Percentiles rank a stretch among this genome's conserved stretches.
Conservation (phyloP, 129 eudicot species). For the Flaveria sonorensis region DNA sequence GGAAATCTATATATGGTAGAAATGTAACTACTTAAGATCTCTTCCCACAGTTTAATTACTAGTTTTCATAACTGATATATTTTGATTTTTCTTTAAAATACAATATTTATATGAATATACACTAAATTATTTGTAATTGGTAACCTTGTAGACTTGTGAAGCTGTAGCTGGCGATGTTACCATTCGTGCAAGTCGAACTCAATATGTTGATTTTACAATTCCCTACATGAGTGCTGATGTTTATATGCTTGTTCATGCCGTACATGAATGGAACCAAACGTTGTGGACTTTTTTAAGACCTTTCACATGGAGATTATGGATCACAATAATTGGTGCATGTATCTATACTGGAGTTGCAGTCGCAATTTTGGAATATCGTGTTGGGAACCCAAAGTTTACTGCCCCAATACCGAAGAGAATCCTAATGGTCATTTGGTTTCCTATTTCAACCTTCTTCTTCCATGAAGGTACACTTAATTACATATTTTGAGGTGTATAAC, state of each 20-base stretch:
- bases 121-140: not conserved
- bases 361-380: slow-evolving; percentile 27
- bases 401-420: not conserved
- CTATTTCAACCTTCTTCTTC: slow-evolving; percentile 27
- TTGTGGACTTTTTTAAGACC: slow-evolving; percentile 25
- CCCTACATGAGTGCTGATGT: slow-evolving; percentile 24
- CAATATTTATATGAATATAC: too few relatives aligned
- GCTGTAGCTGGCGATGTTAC: slow-evolving; percentile 17
- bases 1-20: too few relatives aligned
- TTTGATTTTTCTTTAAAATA: too few relatives aligned
- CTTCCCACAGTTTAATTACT: too few relatives aligned
- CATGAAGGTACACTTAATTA: slow-evolving; percentile 24
- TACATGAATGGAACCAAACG: slow-evolving; percentile 22
- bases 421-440: slow-evolving; percentile 32
- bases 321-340: slow-evolving; percentile 11
- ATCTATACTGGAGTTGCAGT: slow-evolving; percentile 1
- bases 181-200: slow-evolving; percentile 1
- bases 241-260: slow-evolving; percentile 26
- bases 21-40: too few relatives aligned
- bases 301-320: slow-evolving; percentile 27
- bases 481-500: not conserved
- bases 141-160: slow-evolving; percentile 9
- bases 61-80: too few relatives aligned
- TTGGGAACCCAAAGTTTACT: slow-evolving; percentile 16
- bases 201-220: slow-evolving; percentile 5